These are phyloP conservation scores for Penicillium argentinense DNA, from an alignment of 495 filamentous ascomycete species.

Conservation along the genomic window DNA sequence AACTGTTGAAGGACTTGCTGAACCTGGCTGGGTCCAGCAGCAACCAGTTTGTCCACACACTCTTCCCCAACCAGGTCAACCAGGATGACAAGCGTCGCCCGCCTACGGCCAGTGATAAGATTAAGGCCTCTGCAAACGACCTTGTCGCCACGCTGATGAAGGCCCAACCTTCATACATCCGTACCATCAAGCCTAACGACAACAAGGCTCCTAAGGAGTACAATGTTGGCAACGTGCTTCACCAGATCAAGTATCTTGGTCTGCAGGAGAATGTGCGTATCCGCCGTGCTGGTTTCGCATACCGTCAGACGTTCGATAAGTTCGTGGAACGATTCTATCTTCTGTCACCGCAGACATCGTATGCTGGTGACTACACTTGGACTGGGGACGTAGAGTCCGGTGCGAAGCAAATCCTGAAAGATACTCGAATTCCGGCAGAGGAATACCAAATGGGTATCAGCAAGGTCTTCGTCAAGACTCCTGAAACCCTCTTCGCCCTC, in stretches of 20 bases:
- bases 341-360: conserved; percentile 89
- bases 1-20: conserved; percentile 89
- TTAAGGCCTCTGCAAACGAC: conserved; percentile 93
- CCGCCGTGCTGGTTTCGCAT: conserved; percentile 93
- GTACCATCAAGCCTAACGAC: conserved; percentile 99
- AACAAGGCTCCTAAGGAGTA: conserved; percentile 95
- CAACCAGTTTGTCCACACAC: conserved; percentile 78
- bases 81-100: conserved; percentile 93
- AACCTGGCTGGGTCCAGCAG: conserved; percentile 80
- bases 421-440: conserved; percentile 89
- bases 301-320: conserved; percentile 96
- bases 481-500: conserved; percentile 93
- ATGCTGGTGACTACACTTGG: conserved; percentile 98
- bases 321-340: conserved; percentile 98
- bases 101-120: conserved; percentile 95
- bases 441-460: conserved; percentile 97
- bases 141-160: conserved; percentile 96
- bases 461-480: conserved; percentile 98
- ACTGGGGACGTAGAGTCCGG: conserved; percentile 80
- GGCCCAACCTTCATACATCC: conserved; percentile 93
- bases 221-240: conserved; percentile 84
- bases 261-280: conserved; percentile 99
- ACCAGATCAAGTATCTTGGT: conserved; percentile 99
- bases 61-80: conserved; percentile 94
- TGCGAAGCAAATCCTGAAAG: conserved; percentile 91